These are phyloP conservation scores for Helianthus tuberosus DNA, from an alignment of 129 eudicot genomes.

Conservation along the genomic window DNA sequence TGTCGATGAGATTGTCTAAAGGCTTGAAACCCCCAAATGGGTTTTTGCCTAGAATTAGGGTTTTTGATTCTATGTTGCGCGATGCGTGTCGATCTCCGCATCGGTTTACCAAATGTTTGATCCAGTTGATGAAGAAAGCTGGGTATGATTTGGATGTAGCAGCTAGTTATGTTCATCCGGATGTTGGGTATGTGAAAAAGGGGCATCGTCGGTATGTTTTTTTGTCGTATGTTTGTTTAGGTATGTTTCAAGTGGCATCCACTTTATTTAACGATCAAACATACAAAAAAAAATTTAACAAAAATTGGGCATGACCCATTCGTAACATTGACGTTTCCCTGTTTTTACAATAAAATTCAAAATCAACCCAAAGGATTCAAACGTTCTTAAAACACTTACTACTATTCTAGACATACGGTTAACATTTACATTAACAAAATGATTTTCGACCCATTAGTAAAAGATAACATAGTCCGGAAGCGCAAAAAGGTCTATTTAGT, in stretches of 20 bases:
- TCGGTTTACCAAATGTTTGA: constrained; percentile 63
- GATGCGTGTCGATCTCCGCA: constrained; percentile 57
- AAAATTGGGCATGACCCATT: too few species aligned
- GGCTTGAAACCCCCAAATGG: constrained; percentile 47
- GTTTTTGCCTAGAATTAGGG: constrained; percentile 68
- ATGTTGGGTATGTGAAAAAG: constrained; percentile 53
- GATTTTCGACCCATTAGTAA: too few species aligned
- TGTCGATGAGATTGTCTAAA: constrained; percentile 42
- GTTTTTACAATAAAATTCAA: too few species aligned
- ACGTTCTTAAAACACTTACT: too few species aligned
- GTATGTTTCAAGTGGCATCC: constrained; percentile 85
- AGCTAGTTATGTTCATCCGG: constrained; percentile 63
- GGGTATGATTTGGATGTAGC: constrained; percentile 93
- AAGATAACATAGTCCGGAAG: too few species aligned
- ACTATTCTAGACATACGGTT: too few species aligned
- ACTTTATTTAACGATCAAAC: too few species aligned
- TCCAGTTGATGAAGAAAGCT: constrained; percentile 73
- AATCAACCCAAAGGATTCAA: too few species aligned
- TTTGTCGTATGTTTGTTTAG: constrained; percentile 71
- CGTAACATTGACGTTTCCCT: too few species aligned
- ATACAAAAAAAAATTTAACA: too few species aligned
- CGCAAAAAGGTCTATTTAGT: too few species aligned
- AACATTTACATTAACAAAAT: too few species aligned
- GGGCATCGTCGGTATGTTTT: constrained; percentile 77
- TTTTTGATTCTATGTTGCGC: constrained; percentile 75